These are phyloP conservation scores for Clonostachys rhizophaga DNA, from an alignment of 2,329 filamentous ascomycete genomes.

Conservation along the genomic window DNA sequence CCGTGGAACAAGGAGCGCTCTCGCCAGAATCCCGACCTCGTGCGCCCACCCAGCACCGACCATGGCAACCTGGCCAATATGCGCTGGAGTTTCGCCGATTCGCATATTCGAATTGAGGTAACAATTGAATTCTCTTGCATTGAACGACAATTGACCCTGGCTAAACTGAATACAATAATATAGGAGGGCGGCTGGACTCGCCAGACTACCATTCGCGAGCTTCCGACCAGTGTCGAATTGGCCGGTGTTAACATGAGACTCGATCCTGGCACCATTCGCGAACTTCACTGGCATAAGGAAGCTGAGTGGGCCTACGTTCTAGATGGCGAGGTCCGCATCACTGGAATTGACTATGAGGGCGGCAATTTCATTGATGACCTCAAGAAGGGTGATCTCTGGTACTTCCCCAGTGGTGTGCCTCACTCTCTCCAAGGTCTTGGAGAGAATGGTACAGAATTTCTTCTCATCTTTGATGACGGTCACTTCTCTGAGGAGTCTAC, in stretches of 20 bases:
- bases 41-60: constrained; percentile 70
- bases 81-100: constrained; percentile 67
- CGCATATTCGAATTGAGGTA: constrained; percentile 59
- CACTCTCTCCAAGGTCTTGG: constrained; percentile 72
- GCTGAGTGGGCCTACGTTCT: constrained; percentile 76
- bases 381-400: constrained; percentile 74
- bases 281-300: constrained; percentile 79
- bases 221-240: constrained; percentile 63
- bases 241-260: constrained; percentile 78
- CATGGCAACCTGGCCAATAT: constrained; percentile 67
- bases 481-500: constrained; percentile 58
- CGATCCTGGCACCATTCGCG: constrained; percentile 66
- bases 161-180: background rate
- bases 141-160: constrained; percentile 1
- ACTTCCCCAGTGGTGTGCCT: constrained; percentile 73
- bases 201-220: constrained; percentile 64
- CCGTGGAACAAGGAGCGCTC: constrained; percentile 66
- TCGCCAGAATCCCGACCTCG: constrained; percentile 65
- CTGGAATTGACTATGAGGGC: constrained; percentile 69
- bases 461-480: constrained; percentile 44
- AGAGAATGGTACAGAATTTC: constrained; percentile 50
- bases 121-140: background rate
- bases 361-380: constrained; percentile 75
- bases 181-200: constrained; percentile 74
- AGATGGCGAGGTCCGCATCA: constrained; percentile 65